Conservation (phyloP, 1,139 yeast species). For the Entelexis sorbosivorans region DNA sequence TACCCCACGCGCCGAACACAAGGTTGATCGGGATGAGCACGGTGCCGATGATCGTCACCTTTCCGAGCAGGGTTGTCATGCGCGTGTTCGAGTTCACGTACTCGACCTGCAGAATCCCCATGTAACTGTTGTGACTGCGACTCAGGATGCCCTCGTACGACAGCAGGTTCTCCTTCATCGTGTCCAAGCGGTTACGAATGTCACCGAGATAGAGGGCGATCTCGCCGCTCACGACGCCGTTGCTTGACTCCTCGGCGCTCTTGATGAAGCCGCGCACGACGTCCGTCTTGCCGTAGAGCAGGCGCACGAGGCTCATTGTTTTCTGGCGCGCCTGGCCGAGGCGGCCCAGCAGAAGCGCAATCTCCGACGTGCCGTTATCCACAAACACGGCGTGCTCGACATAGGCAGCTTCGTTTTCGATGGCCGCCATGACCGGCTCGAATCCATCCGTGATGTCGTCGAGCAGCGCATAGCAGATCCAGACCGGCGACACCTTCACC, state of each 20-base stretch:
- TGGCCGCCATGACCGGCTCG: slow-evolving; percentile 75
- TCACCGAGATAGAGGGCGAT: slow-evolving; percentile 69
- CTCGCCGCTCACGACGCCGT: slow-evolving; percentile 32
- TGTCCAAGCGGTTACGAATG: slow-evolving; percentile 91
- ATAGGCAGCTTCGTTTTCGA: slow-evolving; percentile 81
- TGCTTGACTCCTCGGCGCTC: slow-evolving; percentile 81
- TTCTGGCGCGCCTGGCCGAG: slow-evolving; percentile 82
- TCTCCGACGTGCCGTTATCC: slow-evolving; percentile 36
- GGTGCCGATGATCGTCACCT: slow-evolving; percentile 82
- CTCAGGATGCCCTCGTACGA: slow-evolving; percentile 87
- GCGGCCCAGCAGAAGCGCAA: slow-evolving; percentile 75
- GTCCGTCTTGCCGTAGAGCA: slow-evolving; percentile 87
- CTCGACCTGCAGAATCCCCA: slow-evolving; percentile 88
- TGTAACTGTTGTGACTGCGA: slow-evolving; percentile 77
- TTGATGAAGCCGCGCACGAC: slow-evolving; percentile 94
- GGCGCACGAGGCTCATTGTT: slow-evolving; percentile 83
- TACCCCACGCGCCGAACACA: slow-evolving; percentile 84
- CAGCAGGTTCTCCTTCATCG: slow-evolving; percentile 80
- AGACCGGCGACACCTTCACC: slow-evolving; percentile 76
- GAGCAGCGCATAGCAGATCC: slow-evolving; percentile 84
- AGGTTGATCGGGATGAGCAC: slow-evolving; percentile 77
- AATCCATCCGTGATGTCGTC: slow-evolving; percentile 90
- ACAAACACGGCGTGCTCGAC: slow-evolving; percentile 73
- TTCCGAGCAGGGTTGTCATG: slow-evolving; percentile 74
- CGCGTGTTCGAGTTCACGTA: slow-evolving; percentile 72